Base-by-base conservation (phyloP, 768 basidiomycete species). In the Lactarius sp. region DNA sequence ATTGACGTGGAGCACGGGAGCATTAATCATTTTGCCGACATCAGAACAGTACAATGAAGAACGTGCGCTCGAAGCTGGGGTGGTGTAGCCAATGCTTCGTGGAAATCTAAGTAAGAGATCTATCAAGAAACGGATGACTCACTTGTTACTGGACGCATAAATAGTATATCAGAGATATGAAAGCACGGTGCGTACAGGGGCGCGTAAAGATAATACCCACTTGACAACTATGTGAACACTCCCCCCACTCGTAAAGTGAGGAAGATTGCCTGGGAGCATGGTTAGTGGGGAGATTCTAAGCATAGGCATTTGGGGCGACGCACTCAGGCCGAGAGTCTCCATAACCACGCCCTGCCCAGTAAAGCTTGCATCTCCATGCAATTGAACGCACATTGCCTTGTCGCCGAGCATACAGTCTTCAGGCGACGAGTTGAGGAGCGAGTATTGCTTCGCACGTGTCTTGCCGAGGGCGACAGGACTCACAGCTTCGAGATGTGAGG, bases 361-460 rank as follows among this genome's bases (percentile, higher is more conserved):
- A 71, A 96, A 95, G 62, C 89, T 92, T 1, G 91, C 93, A 72
- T 97, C 94, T 3, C 94, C 94, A 66, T 96, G 94, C 52, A 97
- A 74, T 69, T 94, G 92, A 0, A 96, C 87, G 66, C 88, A 93
- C 84, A 96, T 87, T 3, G 87, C 94, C 69, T 80, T 82, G 72
- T 87, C 85, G 1, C 90, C 81, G 0, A 82, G 74, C 65, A 69
- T 66, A 56, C 79, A 81, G 18, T 75, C 75, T 10, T 73, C 75
- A 8, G 72, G 69, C 18, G 80, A 87, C 7, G 77, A 82, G 74
- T 84, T 89, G 50, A 95, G 78, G 2, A 96, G 79, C 0, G 89
- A 80, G 68, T 87, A 92, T 71, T 97, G 94, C 71, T 96, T 94
- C 1, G 92, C 92, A 16, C 94, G 87, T 4, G 92, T 90, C 72